phyloP scores from a whole-genome alignment of 2,329 filamentous ascomycete species.

The Lasiodiplodia sp. region DNA sequence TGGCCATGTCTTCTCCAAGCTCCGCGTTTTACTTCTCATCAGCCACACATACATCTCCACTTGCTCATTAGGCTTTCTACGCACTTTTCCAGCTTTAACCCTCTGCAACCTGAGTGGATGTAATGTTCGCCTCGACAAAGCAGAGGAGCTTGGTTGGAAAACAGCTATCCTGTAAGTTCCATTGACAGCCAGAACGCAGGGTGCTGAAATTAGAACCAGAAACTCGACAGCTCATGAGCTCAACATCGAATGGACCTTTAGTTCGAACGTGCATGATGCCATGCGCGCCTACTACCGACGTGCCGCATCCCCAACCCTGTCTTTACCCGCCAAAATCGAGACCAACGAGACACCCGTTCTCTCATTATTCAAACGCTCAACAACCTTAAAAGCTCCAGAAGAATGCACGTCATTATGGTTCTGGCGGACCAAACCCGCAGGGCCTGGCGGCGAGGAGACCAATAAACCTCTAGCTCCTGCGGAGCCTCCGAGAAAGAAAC shows the following conservation, averaged over 20 bases:
- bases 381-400: not conserved
- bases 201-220: not conserved
- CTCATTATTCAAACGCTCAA: conserved; percentile 9
- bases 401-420: not conserved
- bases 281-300: conserved; percentile 16
- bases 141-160: not conserved
- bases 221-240: not conserved
- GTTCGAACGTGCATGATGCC: not conserved
- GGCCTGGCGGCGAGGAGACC: no score
- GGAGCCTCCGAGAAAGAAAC: conserved; percentile 11
- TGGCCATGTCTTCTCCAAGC: conserved; percentile 3
- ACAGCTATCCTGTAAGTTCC: not conserved
- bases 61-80: not conserved
- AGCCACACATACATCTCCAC: not conserved
- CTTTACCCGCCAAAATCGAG: not conserved
- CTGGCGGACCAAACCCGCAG: not conserved
- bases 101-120: conserved; percentile 21
- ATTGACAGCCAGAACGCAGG: not conserved
- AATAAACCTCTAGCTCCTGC: not conserved
- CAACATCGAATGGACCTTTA: conserved; percentile 4
- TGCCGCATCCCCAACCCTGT: not conserved
- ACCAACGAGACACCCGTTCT: not conserved
- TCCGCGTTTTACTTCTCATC: conserved; percentile 3
- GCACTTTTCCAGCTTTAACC: not conserved
- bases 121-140: not conserved